Conservation (phyloP, 371 early-diverging fungal species). For the Mortierella sp. region DNA sequence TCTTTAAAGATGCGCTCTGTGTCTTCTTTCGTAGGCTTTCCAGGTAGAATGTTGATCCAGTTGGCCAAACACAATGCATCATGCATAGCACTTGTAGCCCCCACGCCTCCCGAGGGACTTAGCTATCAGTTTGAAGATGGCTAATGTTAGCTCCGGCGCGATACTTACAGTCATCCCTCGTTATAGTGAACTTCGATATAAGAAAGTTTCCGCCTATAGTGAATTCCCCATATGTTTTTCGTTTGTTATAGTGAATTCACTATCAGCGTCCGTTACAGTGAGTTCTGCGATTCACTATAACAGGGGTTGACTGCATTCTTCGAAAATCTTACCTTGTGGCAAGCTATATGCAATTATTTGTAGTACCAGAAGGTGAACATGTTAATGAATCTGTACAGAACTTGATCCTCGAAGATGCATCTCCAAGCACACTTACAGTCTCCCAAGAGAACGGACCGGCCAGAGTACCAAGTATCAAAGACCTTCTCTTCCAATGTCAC, state of each 20-base stretch:
- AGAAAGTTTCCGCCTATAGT: no score
- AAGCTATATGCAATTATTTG: constrained; percentile 2
- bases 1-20: constrained; percentile 8
- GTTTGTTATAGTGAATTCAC: no score
- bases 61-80: constrained; percentile 21
- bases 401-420: no score
- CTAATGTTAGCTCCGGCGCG: no score
- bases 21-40: constrained; percentile 3
- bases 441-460: constrained; percentile 23
- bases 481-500: constrained; percentile 34
- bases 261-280: no score
- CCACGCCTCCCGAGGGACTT: constrained; percentile 14
- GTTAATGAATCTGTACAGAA: not conserved
- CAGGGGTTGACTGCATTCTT: no score
- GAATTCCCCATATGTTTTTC: no score
- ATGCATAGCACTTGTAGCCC: constrained; percentile 15
- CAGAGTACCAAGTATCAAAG: constrained; percentile 34
- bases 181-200: no score
- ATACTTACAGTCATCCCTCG: no score
- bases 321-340: constrained; percentile 15
- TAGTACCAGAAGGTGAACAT: not conserved
- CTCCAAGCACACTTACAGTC: constrained; percentile 13
- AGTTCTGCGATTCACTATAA: no score
- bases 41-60: constrained; percentile 19
- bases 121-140: not conserved